Base-by-base conservation (phyloP, 108 stramenopile species). In the Pseudonitzschia pungens region DNA sequence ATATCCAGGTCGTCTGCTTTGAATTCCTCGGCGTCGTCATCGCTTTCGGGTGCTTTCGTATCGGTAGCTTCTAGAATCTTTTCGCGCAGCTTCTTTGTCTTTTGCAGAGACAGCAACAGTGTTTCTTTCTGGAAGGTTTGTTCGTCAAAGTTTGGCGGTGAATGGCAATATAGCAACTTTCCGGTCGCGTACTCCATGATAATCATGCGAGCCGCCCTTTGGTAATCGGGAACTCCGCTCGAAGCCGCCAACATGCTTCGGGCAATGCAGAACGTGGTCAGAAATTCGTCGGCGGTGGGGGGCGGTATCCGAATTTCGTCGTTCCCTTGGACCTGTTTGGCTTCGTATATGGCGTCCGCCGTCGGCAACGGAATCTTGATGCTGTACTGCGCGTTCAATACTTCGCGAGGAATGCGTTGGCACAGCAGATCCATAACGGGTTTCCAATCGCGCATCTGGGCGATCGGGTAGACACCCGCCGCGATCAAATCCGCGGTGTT, bases 161-260 rank as follows among this genome's bases (percentile, higher is more conserved):
- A 70, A 70, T 97, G 96, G 70, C 95, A 95, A 77, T 92, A 99
- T 53, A 98, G 71, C 21, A 99, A 76, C 33, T 86, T 93, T 52
- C 98, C 99, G 60, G 88, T 84, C 26, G 91, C 95, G 79, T 96
- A 99, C 74, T 98, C 99, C 80, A 95, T 95, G 53, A 99, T 83
- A 18, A 99, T 75, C 36, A 96, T 82, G 31, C 98, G 83, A 26
- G 97, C 91, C 10, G 96, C 99, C 43, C 96, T 83, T 48, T 93
- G 86, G 66, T 95, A 88, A 77, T 99, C 98, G 12, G 92, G 91
- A 24, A 96, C 92, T 31, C 96, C 97, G 72, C 94, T 91, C 6
- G 95, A 86, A 20, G 94, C 80, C 36, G 97, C 93, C 65, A 97
- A 75, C 76, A 96, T 87, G 57, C 95, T 90, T 55, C 97, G 79